A percentile compares a stretch with the other conserved stretches of the same genome.
phyloP scores from a whole-genome alignment of 2,329 filamentous ascomycete genomes.

The Chrysosphaeria jannelii region DNA sequence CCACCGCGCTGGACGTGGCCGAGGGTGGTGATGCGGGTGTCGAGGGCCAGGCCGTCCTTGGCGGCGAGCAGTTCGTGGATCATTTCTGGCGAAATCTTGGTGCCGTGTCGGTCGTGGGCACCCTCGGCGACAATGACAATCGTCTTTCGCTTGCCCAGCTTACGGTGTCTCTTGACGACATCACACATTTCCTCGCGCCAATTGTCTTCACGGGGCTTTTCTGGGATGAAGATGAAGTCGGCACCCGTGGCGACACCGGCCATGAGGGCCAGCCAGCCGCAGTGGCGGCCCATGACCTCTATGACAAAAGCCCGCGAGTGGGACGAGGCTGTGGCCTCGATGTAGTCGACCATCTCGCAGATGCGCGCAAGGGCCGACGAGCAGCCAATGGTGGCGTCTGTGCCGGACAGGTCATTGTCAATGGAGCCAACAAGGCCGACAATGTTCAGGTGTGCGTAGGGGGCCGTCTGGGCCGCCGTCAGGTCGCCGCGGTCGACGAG shows the following conservation, averaged over 20 bases:
- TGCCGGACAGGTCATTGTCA: constrained; percentile 92
- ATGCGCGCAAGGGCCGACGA: constrained; percentile 84
- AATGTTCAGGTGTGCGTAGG: constrained; percentile 74
- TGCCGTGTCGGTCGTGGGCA: constrained; percentile 56
- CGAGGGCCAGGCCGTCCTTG: constrained; percentile 41
- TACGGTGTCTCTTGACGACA: constrained; percentile 51
- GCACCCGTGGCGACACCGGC: constrained; percentile 82
- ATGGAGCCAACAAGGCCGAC: constrained; percentile 91
- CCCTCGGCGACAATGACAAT: constrained; percentile 96
- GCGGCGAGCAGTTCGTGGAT: constrained; percentile 74
- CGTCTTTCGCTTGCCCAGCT: constrained; percentile 78
- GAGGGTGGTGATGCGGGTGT: constrained; percentile 81
- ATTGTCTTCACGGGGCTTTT: constrained; percentile 61
- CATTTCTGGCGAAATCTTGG: constrained; percentile 50
- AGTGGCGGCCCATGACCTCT: constrained; percentile 95
- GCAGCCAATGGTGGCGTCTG: constrained; percentile 88
- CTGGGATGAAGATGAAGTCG: constrained; percentile 90
- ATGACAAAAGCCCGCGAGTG: constrained; percentile 93
- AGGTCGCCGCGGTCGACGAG: constrained; percentile 47
- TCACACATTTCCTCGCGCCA: constrained; percentile 75
- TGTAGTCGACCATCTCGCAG: constrained; percentile 86
- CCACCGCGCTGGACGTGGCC: constrained; percentile 96
- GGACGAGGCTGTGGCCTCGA: constrained; percentile 80
- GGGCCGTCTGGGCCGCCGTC: constrained; percentile 35
- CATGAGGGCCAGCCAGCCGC: constrained; percentile 92